These are phyloP conservation scores for Stagonosporopsis rhizophila DNA, from an alignment of 2,329 filamentous ascomycete genomes.

Conservation along the genomic window DNA sequence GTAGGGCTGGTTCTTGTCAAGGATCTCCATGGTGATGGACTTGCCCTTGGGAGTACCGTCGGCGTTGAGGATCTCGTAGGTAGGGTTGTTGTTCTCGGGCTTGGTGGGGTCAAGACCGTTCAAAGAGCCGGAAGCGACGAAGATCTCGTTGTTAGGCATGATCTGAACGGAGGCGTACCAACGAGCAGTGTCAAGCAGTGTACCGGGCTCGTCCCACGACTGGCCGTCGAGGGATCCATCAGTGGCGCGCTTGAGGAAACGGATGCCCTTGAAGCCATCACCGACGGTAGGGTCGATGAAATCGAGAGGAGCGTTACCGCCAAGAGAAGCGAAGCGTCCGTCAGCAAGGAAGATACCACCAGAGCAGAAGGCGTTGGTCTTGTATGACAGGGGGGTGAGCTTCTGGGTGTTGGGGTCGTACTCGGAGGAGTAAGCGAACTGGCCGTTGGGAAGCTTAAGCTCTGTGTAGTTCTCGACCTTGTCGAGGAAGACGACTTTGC, in stretches of 20 bases:
- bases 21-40: constrained; percentile 61
- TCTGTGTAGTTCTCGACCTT: constrained; percentile 70
- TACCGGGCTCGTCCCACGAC: constrained; percentile 63
- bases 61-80: constrained; percentile 65
- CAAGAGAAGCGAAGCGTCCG: constrained; percentile 62
- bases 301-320: constrained; percentile 64
- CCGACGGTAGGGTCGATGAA: constrained; percentile 65
- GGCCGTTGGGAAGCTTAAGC: constrained; percentile 60
- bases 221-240: constrained; percentile 57
- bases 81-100: constrained; percentile 67
- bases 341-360: constrained; percentile 66
- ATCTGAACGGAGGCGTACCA: constrained; percentile 69
- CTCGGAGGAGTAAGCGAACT: constrained; percentile 66
- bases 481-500: constrained; percentile 66
- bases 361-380: constrained; percentile 68
- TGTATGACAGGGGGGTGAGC: constrained; percentile 57
- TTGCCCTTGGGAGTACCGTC: constrained; percentile 57
- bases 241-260: constrained; percentile 58
- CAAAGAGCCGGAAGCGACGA: constrained; percentile 66
- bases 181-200: constrained; percentile 60
- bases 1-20: constrained; percentile 66
- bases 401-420: constrained; percentile 62
- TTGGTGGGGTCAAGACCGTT: constrained; percentile 65
- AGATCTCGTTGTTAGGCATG: constrained; percentile 63
- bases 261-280: constrained; percentile 65